Evolutionary conservation across 345 rosid genomes (phyloP).

Genomic region (Xanthoceras sorbifolium): DNA sequence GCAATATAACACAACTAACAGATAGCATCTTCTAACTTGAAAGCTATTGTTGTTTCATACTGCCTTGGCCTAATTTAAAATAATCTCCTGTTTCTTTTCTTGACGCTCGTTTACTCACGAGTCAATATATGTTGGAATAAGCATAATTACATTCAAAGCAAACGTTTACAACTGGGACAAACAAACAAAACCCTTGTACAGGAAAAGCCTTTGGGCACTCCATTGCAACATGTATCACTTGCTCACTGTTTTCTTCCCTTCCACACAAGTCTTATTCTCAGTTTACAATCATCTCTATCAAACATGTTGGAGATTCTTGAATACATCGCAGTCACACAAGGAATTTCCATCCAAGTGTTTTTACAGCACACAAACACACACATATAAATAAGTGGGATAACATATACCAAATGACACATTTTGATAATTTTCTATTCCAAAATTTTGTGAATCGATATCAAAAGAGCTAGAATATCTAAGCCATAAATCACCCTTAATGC

Average conservation of each 20-base stretch:
- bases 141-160: not conserved
- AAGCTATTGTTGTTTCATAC: not conserved
- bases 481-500: not conserved
- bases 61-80: not conserved
- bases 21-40: not conserved
- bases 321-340: not conserved
- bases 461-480: not conserved
- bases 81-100: not conserved
- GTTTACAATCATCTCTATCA: not conserved
- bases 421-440: not conserved
- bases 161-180: too few relatives aligned
- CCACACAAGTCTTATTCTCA: not conserved
- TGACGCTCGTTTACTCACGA: not conserved
- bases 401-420: not conserved
- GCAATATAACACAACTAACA: not conserved
- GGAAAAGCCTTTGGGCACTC: not conserved
- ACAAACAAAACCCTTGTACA: not conserved
- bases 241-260: not conserved
- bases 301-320: not conserved
- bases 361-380: not conserved
- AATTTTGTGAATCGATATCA: not conserved
- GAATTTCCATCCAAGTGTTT: constrained; percentile 3
- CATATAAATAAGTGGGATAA: not conserved
- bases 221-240: not conserved
- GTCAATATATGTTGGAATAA: not conserved